phyloP scores from a whole-genome alignment of 75 land plant genomes.

The Pseudotsuga menziesii region DNA sequence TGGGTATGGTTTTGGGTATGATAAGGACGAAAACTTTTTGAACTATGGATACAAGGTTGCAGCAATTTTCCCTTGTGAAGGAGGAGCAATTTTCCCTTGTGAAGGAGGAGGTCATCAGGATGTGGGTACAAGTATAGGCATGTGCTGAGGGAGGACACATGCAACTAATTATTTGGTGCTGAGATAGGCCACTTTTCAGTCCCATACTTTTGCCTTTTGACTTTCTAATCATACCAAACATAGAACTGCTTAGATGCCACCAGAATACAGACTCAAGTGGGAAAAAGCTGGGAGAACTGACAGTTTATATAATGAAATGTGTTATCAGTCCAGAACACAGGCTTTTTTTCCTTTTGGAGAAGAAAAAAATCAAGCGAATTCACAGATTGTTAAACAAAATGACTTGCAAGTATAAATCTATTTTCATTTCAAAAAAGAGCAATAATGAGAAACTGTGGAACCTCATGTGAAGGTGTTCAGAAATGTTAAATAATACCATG shows the following conservation, averaged over 20 bases:
- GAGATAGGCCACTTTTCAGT: background rate
- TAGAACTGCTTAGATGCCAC: background rate
- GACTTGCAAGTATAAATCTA: background rate
- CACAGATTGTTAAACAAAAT: background rate
- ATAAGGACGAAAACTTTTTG: too few species aligned
- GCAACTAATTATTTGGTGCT: background rate
- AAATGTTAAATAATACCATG: conserved; percentile 41
- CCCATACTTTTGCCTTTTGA: background rate
- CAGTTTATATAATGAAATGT: background rate
- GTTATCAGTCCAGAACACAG: background rate
- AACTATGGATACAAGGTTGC: too few species aligned
- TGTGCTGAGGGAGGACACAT: background rate
- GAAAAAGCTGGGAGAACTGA: background rate
- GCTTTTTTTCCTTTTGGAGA: background rate
- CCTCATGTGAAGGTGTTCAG: background rate
- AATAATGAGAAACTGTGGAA: background rate
- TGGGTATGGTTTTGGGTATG: too few species aligned
- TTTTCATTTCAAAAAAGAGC: background rate
- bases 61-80: too few species aligned
- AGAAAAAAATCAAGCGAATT: background rate
- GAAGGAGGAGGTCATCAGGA: too few species aligned
- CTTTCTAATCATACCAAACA: too few species aligned
- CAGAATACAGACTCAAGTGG: background rate
- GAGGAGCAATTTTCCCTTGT: too few species aligned
- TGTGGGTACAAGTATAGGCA: background rate